Base-by-base conservation (phyloP, 2,329 filamentous ascomycete genomes). In the Thelonectria blattea region DNA sequence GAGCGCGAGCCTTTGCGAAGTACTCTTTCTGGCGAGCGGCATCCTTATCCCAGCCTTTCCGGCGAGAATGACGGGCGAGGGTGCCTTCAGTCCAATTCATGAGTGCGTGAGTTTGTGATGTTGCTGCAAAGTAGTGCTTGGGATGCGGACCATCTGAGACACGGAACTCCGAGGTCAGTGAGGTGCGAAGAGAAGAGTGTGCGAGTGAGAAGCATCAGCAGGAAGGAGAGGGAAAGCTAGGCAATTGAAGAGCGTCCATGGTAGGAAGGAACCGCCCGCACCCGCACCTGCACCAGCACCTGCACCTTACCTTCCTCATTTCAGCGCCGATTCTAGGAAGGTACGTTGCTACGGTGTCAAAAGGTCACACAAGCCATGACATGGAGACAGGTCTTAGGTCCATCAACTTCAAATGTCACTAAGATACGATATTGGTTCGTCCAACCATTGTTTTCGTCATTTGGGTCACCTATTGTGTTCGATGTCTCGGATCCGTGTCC, bases 1-100 rank as follows among this genome's bases (percentile, higher is more conserved):
- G 63, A 48, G 64, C 64, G 11, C 74, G 75, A 5, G 70, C 71
- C 56, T 73, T 76, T 17, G 77, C 76, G 62, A 80, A 80, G 54
- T 76, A 74, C 53, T 75, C 64, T 46, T 73, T 76, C 62, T 80
- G 78, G 15, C 72, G 74, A 18, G 71, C 68, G 17, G 65, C 58
- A 41, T 78, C 74, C 27, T 70, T 62, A 18, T 74, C 73, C 68
- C 67, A 75, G 14, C 71, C 68, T 51, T 71, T 75, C 7, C 71
- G 70, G 37, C 72, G 71, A 24, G 73, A 71, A 59, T 79, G 72
- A 9, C 78, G 76, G 45, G 76, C 70, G 20, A 78, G 73, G 34
- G 69, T 62, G 10, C 76, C 75, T 61, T 76, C 75, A 2, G 74
- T 79, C 77, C 79, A 79, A 64, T 80, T 80, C 78, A 80, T 80